Evolutionary conservation across 305 asterid species (phyloP).

Genomic region (Fraxinus ornus): DNA sequence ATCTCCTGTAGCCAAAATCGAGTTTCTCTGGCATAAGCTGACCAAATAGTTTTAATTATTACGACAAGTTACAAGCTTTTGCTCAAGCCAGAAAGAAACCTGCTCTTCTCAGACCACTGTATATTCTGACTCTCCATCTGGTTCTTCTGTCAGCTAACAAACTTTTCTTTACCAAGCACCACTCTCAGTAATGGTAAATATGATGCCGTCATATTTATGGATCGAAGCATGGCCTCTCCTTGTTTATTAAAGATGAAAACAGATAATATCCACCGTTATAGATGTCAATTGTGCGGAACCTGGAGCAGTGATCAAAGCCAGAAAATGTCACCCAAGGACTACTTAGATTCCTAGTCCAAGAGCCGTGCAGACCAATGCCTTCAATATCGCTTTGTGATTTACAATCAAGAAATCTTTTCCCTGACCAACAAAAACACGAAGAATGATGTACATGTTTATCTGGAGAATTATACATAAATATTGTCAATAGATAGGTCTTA

Average conservation of each 20-base stretch:
- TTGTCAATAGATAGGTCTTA: slow-evolving; percentile 13
- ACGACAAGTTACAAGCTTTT: background rate
- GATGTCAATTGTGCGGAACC: slow-evolving; percentile 67
- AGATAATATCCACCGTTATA: slow-evolving; percentile 67
- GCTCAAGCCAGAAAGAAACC: background rate
- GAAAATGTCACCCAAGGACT: background rate
- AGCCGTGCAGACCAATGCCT: slow-evolving; percentile 79
- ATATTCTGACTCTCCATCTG: background rate
- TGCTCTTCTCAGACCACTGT: background rate
- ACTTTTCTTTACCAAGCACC: background rate
- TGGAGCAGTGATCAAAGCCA: slow-evolving; percentile 16
- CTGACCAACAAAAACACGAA: slow-evolving; percentile 24
- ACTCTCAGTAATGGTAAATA: slow-evolving; percentile 47
- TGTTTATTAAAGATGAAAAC: slow-evolving; percentile 54
- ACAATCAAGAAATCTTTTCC: slow-evolving; percentile 73
- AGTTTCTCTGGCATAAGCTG: background rate
- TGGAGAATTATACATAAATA: background rate
- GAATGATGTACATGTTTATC: background rate
- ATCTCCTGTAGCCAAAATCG: too few relatives aligned
- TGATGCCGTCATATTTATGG: slow-evolving; percentile 81
- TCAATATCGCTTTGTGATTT: slow-evolving; percentile 72
- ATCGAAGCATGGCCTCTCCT: slow-evolving; percentile 68
- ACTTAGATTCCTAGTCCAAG: slow-evolving; percentile 48
- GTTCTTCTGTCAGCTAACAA: background rate
- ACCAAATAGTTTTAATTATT: too few relatives aligned